These are phyloP conservation scores for Suhomyces kilbournensis DNA, from an alignment of 805 yeast species.

Conservation along the genomic window DNA sequence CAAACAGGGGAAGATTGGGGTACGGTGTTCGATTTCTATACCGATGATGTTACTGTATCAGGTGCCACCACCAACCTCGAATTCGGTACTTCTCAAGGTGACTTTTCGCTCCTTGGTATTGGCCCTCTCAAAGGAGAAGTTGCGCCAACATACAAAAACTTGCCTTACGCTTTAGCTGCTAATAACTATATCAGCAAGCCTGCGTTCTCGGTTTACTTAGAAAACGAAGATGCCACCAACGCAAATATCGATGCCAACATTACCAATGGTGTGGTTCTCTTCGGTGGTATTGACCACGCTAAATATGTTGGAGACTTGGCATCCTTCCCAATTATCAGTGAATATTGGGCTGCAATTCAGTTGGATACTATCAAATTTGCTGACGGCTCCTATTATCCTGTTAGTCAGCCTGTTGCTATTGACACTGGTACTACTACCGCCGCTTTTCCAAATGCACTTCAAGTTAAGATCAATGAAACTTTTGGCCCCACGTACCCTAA, in stretches of 20 bases:
- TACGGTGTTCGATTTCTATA: neutral
- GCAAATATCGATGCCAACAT: neutral
- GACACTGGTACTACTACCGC: conserved; percentile 13
- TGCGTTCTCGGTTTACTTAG: conserved; percentile 1
- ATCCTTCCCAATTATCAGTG: conserved; percentile 21
- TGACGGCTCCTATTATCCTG: neutral
- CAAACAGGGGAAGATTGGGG: neutral
- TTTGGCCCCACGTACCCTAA: neutral
- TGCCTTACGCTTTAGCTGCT: neutral
- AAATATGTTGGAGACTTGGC: conserved; percentile 51
- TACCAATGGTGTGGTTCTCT: conserved; percentile 36
- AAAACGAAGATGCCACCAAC: neutral
- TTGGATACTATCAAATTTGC: neutral
- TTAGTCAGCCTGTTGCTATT: conserved; percentile 1
- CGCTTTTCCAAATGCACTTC: neutral
- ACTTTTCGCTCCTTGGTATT: neutral
- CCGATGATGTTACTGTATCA: neutral
- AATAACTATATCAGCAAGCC: neutral
- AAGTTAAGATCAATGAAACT: neutral
- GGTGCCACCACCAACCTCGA: neutral
- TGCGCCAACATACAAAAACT: neutral
- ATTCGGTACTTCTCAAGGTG: neutral
- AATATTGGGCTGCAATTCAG: neutral
- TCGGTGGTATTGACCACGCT: conserved; percentile 70
- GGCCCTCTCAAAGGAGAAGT: neutral